These are phyloP conservation scores for Cordyceps militaris DNA, from an alignment of 2,329 filamentous ascomycete species.

Conservation along the genomic window DNA sequence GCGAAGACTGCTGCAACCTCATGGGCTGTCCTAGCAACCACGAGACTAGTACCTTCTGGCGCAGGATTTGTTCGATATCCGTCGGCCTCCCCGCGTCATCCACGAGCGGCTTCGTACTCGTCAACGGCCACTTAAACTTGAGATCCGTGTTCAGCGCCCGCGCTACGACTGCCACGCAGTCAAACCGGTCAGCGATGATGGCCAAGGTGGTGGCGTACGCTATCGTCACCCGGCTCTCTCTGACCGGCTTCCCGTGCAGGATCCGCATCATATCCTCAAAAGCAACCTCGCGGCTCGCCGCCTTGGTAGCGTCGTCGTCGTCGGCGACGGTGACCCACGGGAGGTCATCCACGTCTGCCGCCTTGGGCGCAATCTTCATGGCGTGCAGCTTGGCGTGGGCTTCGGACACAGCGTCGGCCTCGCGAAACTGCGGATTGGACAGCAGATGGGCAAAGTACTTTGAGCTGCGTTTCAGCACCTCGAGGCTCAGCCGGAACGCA, in stretches of 20 bases:
- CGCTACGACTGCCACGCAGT: conserved; percentile 51
- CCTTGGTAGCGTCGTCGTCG: conserved; percentile 60
- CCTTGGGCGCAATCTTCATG: conserved; percentile 39
- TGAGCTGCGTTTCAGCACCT: conserved; percentile 51
- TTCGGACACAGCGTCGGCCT: conserved; percentile 49
- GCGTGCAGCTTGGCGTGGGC: conserved; percentile 44
- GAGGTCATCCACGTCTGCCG: conserved; percentile 45
- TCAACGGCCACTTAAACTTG: conserved; percentile 50
- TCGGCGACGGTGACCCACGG: conserved; percentile 59
- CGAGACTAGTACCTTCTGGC: conserved; percentile 63
- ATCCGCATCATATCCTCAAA: conserved; percentile 62
- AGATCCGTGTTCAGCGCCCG: conserved; percentile 42
- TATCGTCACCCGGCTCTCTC: conserved; percentile 39
- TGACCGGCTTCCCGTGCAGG: conserved; percentile 49
- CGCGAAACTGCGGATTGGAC: conserved; percentile 54
- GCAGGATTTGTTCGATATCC: conserved; percentile 56
- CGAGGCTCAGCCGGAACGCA: conserved; percentile 54
- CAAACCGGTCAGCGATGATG: conserved; percentile 67
- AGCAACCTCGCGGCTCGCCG: conserved; percentile 51
- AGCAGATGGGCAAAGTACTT: conserved; percentile 65
- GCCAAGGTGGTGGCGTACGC: conserved; percentile 60
- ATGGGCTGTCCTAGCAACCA: conserved; percentile 56
- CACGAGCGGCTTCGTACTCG: conserved; percentile 30
- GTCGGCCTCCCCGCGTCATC: conserved; percentile 31
- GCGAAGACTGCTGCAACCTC: conserved; percentile 54